phyloP scores from a whole-genome alignment of 805 yeast genomes.

The Barnettozyma sp. region DNA sequence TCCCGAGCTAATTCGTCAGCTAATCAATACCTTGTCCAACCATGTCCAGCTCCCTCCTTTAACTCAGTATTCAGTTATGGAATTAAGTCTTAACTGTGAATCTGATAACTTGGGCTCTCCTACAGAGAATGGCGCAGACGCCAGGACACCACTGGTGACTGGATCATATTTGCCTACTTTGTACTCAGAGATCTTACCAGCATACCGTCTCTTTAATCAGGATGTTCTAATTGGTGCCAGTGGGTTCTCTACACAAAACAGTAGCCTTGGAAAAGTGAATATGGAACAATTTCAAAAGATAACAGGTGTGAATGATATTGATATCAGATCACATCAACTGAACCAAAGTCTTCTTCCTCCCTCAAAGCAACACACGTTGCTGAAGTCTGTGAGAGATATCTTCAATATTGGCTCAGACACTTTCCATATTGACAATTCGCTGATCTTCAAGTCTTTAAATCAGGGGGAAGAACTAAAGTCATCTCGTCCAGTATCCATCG shows the following conservation, averaged over 20 bases:
- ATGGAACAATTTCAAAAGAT: conserved; percentile 21
- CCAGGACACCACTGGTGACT: conserved; percentile 48
- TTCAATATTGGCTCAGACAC: conserved; percentile 54
- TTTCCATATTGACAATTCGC: conserved; percentile 46
- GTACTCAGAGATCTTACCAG: conserved; percentile 51
- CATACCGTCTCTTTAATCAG: conserved; percentile 51
- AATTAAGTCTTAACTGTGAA: conserved; percentile 55
- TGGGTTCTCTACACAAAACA: conserved; percentile 27
- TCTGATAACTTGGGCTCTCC: conserved; percentile 46
- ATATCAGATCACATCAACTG: conserved; percentile 26
- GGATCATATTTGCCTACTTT: conserved; percentile 62
- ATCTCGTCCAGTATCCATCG: conserved; percentile 41
- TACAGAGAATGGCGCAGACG: conserved; percentile 33
- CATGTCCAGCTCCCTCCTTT: conserved; percentile 37
- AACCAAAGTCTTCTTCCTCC: conserved; percentile 22
- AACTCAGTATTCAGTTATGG: conserved; percentile 51
- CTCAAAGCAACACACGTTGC: conserved; percentile 40
- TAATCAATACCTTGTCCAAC: conserved; percentile 40
- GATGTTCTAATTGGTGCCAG: conserved; percentile 48
- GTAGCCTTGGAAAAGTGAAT: not conserved
- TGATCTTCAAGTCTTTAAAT: conserved; percentile 51
- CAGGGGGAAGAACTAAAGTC: conserved; percentile 26
- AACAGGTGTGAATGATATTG: conserved; percentile 43
- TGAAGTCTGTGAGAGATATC: conserved; percentile 53
- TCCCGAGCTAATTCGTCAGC: conserved; percentile 32